Evolutionary conservation across 2,329 filamentous ascomycete genomes (phyloP), one percentile per base, ranked within the genome.

Genomic region (Dactylellina leptospora): DNA sequence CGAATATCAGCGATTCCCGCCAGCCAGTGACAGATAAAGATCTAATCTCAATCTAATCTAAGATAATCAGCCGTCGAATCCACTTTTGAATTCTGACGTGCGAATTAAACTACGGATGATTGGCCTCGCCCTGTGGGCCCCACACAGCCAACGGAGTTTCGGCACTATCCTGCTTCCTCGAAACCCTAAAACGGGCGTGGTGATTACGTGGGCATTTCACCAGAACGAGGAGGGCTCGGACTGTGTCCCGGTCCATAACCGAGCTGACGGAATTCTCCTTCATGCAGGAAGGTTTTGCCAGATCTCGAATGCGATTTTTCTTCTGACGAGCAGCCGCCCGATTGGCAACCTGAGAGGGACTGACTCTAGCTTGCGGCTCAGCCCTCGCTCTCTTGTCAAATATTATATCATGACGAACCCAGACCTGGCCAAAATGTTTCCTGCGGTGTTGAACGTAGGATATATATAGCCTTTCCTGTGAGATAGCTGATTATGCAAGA

Each of bases 11-110:
- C 18, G 28, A 6, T 54, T 4, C 25, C 4, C n/a, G 23, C 10
- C 30, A 18, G 28, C 18, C 25, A 23, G 6, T 54, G 3, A 38
- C n/a, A 38, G n/a, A 13, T 30, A n/a, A n/a, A 2, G 27, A 70
- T 70, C 55, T 54, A 50, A 70, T 68, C 62, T 8, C 3, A 28
- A 71, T 64, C 68, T 64, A 64, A 72, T 72, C 68, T 64, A 44
- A 58, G 58, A 63, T 64, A 60, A 64, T 58, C 58, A 4, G 18
- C 23, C 22, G 53, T 16, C 22, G 27, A 30, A 10, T 54, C 28
- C 28, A 36, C 16, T n/a, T 36, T 10, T 3, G 2, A 9, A 25
- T 38, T 33, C n/a, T n/a, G n/a, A n/a, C n/a, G n/a, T n/a, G n/a
- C 1, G 16, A 64, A 59, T 64, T 64, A 28, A 13, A 38, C 22